phyloP scores from a whole-genome alignment of 768 basidiomycete species.

The Steccherinum ochraceum region DNA sequence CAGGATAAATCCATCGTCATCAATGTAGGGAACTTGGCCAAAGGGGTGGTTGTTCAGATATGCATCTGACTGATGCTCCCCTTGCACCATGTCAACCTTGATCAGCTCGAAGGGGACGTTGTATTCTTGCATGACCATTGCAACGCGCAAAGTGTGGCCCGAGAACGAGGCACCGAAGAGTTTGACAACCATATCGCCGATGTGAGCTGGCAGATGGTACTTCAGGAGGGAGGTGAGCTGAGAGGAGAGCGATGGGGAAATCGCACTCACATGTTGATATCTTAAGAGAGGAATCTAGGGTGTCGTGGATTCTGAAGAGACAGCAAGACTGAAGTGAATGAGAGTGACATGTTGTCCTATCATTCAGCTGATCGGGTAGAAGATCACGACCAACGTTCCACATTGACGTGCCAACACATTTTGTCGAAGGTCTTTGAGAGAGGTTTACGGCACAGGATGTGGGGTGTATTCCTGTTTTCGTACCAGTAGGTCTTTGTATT shows the following conservation, averaged over 20 bases:
- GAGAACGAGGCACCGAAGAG: slow-evolving; percentile 28
- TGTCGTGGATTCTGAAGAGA: too few species aligned
- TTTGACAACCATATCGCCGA: slow-evolving; percentile 23
- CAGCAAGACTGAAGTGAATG: too few species aligned
- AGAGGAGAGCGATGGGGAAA: too few species aligned
- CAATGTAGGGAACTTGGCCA: slow-evolving; percentile 50
- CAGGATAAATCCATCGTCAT: slow-evolving; percentile 55
- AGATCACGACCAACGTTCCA: too few species aligned
- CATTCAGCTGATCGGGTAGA: too few species aligned
- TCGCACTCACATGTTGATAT: neutral
- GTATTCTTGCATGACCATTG: slow-evolving; percentile 43
- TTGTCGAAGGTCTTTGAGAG: too few species aligned
- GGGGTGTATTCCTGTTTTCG: too few species aligned
- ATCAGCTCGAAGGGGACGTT: slow-evolving; percentile 45
- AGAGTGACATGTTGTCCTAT: too few species aligned
- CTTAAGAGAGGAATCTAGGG: neutral
- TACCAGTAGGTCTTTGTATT: too few species aligned
- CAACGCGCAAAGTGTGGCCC: slow-evolving; percentile 42
- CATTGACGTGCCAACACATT: too few species aligned
- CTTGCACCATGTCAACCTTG: slow-evolving; percentile 30
- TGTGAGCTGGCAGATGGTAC: neutral
- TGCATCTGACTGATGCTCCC: slow-evolving; percentile 35
- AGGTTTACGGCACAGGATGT: too few species aligned
- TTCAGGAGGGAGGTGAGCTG: too few species aligned
- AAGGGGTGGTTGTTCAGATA: slow-evolving; percentile 49